These are phyloP conservation scores for Hyaloscypha hepaticicola DNA, from an alignment of 495 filamentous ascomycete species.

Conservation along the genomic window DNA sequence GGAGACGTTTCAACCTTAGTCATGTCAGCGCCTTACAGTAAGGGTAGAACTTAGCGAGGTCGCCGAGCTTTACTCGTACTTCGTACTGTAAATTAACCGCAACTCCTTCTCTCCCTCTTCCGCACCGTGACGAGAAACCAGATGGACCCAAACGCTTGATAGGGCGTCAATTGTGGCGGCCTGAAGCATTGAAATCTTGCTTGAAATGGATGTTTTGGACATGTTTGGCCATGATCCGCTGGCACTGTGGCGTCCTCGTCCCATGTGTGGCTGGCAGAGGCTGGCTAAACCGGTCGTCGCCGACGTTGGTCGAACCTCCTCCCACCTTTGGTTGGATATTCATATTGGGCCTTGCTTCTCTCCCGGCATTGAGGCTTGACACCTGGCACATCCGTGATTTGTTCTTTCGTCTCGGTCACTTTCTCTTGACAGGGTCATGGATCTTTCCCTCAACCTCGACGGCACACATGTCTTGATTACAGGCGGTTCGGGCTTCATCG, in stretches of 20 bases:
- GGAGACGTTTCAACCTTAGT: no score
- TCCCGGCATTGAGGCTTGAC: not conserved
- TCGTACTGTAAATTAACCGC: no score
- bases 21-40: no score
- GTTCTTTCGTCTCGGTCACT: not conserved
- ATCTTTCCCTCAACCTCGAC: slow-evolving; percentile 5
- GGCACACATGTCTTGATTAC: not conserved
- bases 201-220: no score
- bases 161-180: not conserved
- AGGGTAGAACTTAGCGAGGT: not conserved
- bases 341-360: not conserved
- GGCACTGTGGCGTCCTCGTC: no score
- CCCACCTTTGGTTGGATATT: not conserved
- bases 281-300: not conserved
- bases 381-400: not conserved
- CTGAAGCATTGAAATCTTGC: not conserved
- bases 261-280: not conserved
- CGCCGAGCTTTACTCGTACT: not conserved
- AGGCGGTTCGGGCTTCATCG: not conserved
- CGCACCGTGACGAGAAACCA: no score
- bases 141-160: no score
- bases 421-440: slow-evolving; percentile 4
- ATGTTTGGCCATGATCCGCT: not conserved
- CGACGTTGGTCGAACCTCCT: no score
- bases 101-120: no score